Evolutionary conservation across 2,329 filamentous ascomycete species (phyloP).

Genomic region (Colletotrichum paranaense): DNA sequence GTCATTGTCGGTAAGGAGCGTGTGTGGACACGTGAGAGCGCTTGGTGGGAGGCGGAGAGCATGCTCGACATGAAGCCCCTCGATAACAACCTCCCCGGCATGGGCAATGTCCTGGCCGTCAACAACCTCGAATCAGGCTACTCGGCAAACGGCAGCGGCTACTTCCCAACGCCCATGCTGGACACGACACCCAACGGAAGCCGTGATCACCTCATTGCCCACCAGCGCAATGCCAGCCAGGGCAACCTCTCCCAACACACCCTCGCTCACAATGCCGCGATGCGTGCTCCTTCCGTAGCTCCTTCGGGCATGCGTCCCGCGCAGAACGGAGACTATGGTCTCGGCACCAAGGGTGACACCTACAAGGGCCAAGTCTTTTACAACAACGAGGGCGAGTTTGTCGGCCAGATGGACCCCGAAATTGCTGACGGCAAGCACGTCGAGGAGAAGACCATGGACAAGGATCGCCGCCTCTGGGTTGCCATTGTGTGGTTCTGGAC

Average conservation of each 20-base stretch:
- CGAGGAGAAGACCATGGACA: slow-evolving; percentile 73
- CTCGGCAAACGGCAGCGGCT: slow-evolving; percentile 73
- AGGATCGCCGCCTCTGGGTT: slow-evolving; percentile 81
- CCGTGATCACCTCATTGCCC: slow-evolving; percentile 75
- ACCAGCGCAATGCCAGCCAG: slow-evolving; percentile 66
- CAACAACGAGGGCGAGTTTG: slow-evolving; percentile 74
- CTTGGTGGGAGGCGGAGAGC: slow-evolving; percentile 98
- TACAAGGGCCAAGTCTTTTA: slow-evolving; percentile 81
- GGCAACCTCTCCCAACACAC: slow-evolving; percentile 68
- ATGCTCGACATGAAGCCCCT: slow-evolving; percentile 90
- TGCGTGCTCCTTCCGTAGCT: slow-evolving; percentile 69
- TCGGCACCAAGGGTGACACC: slow-evolving; percentile 87
- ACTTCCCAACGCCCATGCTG: slow-evolving; percentile 74
- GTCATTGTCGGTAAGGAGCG: slow-evolving; percentile 91
- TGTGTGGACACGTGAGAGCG: slow-evolving; percentile 92
- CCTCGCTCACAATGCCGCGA: slow-evolving; percentile 52
- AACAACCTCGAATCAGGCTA: slow-evolving; percentile 79
- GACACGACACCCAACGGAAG: slow-evolving; percentile 74
- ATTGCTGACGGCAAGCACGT: slow-evolving; percentile 81
- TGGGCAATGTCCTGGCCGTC: slow-evolving; percentile 51
- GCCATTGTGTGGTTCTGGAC: slow-evolving; percentile 86
- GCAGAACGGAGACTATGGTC: slow-evolving; percentile 83
- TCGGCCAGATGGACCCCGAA: slow-evolving; percentile 79
- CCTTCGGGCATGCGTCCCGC: slow-evolving; percentile 66
- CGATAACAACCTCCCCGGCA: slow-evolving; percentile 50